phyloP scores from a whole-genome alignment of 2,329 filamentous ascomycete genomes.

The Dothiorella sarmentorum region DNA sequence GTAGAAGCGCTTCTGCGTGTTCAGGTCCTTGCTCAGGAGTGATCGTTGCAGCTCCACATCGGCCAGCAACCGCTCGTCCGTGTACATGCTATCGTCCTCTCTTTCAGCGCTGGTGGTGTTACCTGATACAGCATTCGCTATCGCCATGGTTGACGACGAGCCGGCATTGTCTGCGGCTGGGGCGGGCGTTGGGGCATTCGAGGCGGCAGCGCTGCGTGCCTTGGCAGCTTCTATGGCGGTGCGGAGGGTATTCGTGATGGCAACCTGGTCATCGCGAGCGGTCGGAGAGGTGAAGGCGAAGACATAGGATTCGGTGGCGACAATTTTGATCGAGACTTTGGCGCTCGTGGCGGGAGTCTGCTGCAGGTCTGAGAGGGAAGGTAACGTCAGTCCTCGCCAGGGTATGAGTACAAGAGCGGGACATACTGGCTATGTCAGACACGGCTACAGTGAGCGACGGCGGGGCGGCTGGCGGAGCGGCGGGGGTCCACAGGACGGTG shows the following conservation, averaged over 20 bases:
- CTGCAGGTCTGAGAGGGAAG: slow-evolving; percentile 67
- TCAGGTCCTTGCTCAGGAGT: slow-evolving; percentile 74
- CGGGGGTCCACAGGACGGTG: slow-evolving; percentile 77
- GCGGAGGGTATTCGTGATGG: slow-evolving; percentile 77
- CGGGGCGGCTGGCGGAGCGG: slow-evolving; percentile 61
- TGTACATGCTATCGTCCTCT: slow-evolving; percentile 65
- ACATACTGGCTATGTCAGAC: slow-evolving; percentile 72
- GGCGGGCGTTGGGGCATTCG: slow-evolving; percentile 32
- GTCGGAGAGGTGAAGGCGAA: slow-evolving; percentile 85
- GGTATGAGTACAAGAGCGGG: background rate
- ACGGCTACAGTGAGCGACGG: slow-evolving; percentile 68
- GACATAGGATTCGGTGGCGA: slow-evolving; percentile 71
- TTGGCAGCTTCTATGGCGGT: slow-evolving; percentile 71
- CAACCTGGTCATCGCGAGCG: slow-evolving; percentile 79
- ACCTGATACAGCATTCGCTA: slow-evolving; percentile 65
- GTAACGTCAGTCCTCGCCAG: background rate
- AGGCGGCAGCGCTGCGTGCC: slow-evolving; percentile 37
- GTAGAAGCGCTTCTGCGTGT: slow-evolving; percentile 78
- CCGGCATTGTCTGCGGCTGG: slow-evolving; percentile 37
- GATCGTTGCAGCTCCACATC: slow-evolving; percentile 85
- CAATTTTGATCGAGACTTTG: slow-evolving; percentile 92
- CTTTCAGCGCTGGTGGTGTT: slow-evolving; percentile 48
- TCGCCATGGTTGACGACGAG: slow-evolving; percentile 69
- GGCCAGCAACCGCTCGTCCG: slow-evolving; percentile 71
- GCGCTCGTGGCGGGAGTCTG: slow-evolving; percentile 84